Conservation (phyloP, 2,329 filamentous ascomycete genomes). For the Elsinoe ampelina region DNA sequence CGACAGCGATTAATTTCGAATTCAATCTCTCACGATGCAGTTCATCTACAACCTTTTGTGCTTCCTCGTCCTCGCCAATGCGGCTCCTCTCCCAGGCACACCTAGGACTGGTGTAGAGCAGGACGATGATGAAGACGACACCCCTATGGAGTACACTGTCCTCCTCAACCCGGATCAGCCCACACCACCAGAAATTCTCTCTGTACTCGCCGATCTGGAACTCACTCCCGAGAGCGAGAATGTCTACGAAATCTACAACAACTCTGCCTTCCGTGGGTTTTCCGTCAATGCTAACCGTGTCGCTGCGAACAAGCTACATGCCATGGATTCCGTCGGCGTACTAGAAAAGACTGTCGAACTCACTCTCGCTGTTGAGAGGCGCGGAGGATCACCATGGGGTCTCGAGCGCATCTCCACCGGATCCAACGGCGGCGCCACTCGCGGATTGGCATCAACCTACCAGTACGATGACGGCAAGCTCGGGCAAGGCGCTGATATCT, state of each 20-base stretch:
- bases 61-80: not conserved
- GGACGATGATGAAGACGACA: constrained; percentile 10
- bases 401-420: constrained; percentile 36
- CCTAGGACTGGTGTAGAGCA: constrained; percentile 18
- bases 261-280: constrained; percentile 33
- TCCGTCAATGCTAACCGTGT: constrained; percentile 33
- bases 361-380: constrained; percentile 21
- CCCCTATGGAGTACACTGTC: constrained; percentile 28
- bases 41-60: constrained; percentile 4
- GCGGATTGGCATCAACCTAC: constrained; percentile 35
- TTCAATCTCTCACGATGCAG: not conserved
- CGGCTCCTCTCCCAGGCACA: not conserved
- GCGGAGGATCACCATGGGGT: constrained; percentile 36
- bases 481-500: constrained; percentile 39
- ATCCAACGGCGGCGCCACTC: constrained; percentile 17
- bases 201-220: constrained; percentile 28
- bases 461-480: constrained; percentile 27
- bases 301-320: constrained; percentile 31
- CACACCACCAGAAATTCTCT: constrained; percentile 26
- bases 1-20: constrained; percentile 1
- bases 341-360: constrained; percentile 33
- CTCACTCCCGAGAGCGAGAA: constrained; percentile 31
- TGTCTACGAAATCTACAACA: constrained; percentile 33
- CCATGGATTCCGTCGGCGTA: constrained; percentile 32
- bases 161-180: constrained; percentile 28